Evolutionary conservation across 1,139 yeast species (phyloP).

Genomic region (Zygosaccharomyces sapae): DNA sequence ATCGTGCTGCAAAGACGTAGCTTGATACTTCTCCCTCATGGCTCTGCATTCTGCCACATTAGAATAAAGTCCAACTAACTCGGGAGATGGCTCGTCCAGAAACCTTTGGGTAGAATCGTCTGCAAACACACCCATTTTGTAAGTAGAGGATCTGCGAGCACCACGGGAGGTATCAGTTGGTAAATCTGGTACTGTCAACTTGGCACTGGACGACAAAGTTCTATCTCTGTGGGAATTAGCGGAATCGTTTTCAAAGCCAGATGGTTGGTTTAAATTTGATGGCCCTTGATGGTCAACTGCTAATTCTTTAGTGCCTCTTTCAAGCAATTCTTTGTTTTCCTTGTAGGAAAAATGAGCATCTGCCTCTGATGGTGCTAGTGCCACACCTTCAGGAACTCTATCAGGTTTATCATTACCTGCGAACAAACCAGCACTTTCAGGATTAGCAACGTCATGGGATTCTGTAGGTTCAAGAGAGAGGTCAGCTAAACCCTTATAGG

Average conservation of each 20-base stretch:
- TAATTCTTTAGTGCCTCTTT: slow-evolving; percentile 31
- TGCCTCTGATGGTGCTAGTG: slow-evolving; percentile 6
- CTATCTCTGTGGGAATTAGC: slow-evolving; percentile 13
- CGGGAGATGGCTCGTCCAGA: slow-evolving; percentile 61
- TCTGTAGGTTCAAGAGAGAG: slow-evolving; percentile 27
- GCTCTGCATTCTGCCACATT: slow-evolving; percentile 71
- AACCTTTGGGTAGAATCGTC: slow-evolving; percentile 65
- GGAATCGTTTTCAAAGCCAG: neutral
- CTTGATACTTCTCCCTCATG: slow-evolving; percentile 72
- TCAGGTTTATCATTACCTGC: slow-evolving; percentile 13
- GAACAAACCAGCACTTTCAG: slow-evolving; percentile 17
- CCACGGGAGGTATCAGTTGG: slow-evolving; percentile 13
- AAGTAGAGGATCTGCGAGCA: slow-evolving; percentile 20
- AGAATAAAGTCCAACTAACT: slow-evolving; percentile 62
- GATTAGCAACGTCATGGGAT: slow-evolving; percentile 22
- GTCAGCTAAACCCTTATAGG: slow-evolving; percentile 20
- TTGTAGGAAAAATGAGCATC: slow-evolving; percentile 34
- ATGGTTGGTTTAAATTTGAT: neutral
- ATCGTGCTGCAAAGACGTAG: slow-evolving; percentile 66
- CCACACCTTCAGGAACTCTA: slow-evolving; percentile 15
- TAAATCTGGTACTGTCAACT: slow-evolving; percentile 30
- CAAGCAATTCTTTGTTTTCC: slow-evolving; percentile 32
- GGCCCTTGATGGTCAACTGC: slow-evolving; percentile 25
- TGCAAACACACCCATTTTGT: slow-evolving; percentile 51
- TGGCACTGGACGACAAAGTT: slow-evolving; percentile 31